phyloP scores from a whole-genome alignment of 495 filamentous ascomycete genomes.

The Tuber indicum region DNA sequence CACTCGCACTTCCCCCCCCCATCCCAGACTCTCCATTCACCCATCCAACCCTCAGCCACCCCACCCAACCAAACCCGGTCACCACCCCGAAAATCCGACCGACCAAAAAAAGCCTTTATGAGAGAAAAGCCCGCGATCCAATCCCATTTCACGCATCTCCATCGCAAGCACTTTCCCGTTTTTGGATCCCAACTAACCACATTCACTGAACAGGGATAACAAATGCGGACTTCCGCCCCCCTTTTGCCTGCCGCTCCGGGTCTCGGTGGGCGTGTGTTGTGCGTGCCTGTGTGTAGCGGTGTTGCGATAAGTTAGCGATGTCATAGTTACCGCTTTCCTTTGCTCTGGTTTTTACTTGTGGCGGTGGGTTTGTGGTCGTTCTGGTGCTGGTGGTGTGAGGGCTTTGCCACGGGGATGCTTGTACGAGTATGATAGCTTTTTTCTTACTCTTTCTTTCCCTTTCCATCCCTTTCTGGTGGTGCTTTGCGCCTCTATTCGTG shows the following conservation, averaged over 20 bases:
- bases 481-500: background rate
- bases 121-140: background rate
- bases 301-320: background rate
- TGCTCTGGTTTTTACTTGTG: background rate
- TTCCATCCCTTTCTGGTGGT: background rate
- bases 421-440: background rate
- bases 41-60: background rate
- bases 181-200: background rate
- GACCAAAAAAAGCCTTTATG: background rate
- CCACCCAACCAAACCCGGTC: background rate
- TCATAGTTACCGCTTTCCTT: background rate
- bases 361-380: background rate
- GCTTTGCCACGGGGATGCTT: background rate
- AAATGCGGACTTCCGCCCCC: background rate
- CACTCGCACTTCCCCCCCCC: background rate
- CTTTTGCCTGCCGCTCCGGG: background rate
- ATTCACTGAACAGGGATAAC: background rate
- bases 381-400: background rate
- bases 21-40: background rate
- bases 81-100: conserved; percentile 2
- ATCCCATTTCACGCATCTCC: background rate
- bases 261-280: background rate
- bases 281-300: background rate
- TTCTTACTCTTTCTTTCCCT: background rate
- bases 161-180: conserved; percentile 4